Percentiles rank a stretch among this genome's conserved stretches.
Conservation (phyloP, 73 alveolate species). For the Paramecium pentaurelia region DNA sequence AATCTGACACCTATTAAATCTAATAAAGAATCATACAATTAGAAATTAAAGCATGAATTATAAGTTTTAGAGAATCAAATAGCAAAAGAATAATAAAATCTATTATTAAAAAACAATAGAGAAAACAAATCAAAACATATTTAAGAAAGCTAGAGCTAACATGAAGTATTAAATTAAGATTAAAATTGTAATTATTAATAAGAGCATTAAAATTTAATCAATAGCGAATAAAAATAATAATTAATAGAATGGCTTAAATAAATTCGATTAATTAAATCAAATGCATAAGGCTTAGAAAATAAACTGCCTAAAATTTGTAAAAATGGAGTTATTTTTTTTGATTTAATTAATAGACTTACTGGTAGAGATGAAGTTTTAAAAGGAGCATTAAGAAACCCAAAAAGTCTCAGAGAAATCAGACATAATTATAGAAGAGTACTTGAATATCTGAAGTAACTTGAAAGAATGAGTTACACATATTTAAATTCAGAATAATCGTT, state of each 20-base stretch:
- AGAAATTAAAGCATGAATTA: neutral
- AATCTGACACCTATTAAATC: neutral
- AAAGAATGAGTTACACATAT: conserved; percentile 55
- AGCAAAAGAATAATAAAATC: neutral
- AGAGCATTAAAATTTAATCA: neutral
- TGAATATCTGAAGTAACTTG: conserved; percentile 41
- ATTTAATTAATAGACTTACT: conserved; percentile 39
- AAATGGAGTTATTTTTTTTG: conserved; percentile 62
- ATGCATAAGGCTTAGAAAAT: conserved; percentile 13
- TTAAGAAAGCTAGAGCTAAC: neutral
- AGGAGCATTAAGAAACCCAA: conserved; percentile 55
- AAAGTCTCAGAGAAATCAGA: conserved; percentile 27
- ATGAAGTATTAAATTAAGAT: neutral
- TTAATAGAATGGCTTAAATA: conserved; percentile 48
- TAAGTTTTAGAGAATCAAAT: neutral
- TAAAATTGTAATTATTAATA: neutral
- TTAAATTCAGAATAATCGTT: neutral
- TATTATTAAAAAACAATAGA: neutral
- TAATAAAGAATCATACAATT: neutral
- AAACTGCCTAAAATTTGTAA: conserved; percentile 56
- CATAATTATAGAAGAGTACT: conserved; percentile 53
- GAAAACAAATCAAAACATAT: neutral
- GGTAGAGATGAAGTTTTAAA: conserved; percentile 57
- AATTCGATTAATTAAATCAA: conserved; percentile 40
- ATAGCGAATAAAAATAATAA: neutral